Evolutionary conservation across 2,329 filamentous ascomycete genomes (phyloP).

Genomic region (Hypoxylon sp.): DNA sequence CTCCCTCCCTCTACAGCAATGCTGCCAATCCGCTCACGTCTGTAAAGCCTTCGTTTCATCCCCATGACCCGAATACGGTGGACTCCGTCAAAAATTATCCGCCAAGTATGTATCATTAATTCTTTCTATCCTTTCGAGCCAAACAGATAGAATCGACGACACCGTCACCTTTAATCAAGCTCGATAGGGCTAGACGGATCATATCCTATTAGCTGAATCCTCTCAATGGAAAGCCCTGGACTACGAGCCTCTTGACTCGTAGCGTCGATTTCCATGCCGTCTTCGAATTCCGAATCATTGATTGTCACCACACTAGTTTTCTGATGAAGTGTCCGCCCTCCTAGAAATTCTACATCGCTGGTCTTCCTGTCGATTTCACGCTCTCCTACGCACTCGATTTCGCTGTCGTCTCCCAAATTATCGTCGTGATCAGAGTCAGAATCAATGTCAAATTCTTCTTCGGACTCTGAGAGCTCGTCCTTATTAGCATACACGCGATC

Average conservation of each 20-base stretch:
- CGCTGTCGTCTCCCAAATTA: slow-evolving; percentile 28
- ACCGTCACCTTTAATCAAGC: slow-evolving; percentile 21
- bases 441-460: slow-evolving; percentile 31
- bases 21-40: not conserved
- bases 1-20: not conserved
- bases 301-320: slow-evolving; percentile 30
- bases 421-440: slow-evolving; percentile 2
- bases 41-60: not conserved
- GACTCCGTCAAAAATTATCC: not conserved
- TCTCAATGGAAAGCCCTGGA: slow-evolving; percentile 29
- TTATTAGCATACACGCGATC: slow-evolving; percentile 56
- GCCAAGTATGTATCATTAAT: not conserved
- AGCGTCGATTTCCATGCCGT: slow-evolving; percentile 46
- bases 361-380: slow-evolving; percentile 16
- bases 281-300: slow-evolving; percentile 23
- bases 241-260: slow-evolving; percentile 35
- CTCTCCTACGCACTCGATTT: slow-evolving; percentile 44
- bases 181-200: slow-evolving; percentile 26
- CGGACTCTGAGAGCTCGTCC: slow-evolving; percentile 44
- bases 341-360: slow-evolving; percentile 44
- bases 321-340: slow-evolving; percentile 24
- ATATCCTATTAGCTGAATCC: slow-evolving; percentile 14
- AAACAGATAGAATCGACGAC: not conserved
- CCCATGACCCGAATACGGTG: not conserved
- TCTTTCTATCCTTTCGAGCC: not conserved